Conservation (phyloP, 306 rosid genomes). For the Cucurbita ficifolia region DNA sequence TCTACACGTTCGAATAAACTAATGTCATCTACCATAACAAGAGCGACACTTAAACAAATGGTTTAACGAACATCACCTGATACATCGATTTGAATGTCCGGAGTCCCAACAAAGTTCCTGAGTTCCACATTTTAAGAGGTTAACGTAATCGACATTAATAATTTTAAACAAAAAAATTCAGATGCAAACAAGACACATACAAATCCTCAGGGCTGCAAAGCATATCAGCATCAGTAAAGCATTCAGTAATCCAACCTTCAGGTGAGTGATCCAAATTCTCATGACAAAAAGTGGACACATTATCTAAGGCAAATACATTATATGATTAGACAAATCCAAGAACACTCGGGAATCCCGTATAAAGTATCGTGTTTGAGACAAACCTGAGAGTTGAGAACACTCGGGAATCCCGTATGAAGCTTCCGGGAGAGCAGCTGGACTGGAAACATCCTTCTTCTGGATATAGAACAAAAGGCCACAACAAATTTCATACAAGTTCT, state of each 20-base stretch:
- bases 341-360: constrained; percentile 32
- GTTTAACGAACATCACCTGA: constrained; percentile 29
- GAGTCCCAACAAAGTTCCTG: constrained; percentile 46
- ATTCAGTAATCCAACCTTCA: constrained; percentile 67
- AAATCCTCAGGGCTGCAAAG: constrained; percentile 38
- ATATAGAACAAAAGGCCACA: constrained; percentile 5
- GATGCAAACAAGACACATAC: constrained; percentile 38
- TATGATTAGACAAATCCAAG: constrained; percentile 5
- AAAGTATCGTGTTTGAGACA: constrained; percentile 16
- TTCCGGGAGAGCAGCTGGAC: constrained; percentile 25
- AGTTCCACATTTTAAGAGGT: constrained; percentile 16
- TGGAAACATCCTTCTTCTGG: constrained; percentile 37
- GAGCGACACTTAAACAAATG: not conserved
- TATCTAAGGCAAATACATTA: constrained; percentile 27
- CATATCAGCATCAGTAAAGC: constrained; percentile 56
- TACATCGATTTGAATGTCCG: constrained; percentile 38
- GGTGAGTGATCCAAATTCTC: constrained; percentile 48
- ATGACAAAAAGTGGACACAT: constrained; percentile 27
- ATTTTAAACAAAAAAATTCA: not conserved
- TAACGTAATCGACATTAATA: constrained; percentile 12
- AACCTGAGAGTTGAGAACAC: constrained; percentile 40
- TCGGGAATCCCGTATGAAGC: constrained; percentile 35
- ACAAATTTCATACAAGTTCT: not conserved
- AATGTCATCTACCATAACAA: not conserved
- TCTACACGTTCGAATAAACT: constrained; percentile 19